phyloP scores from a whole-genome alignment of 1,284 basidiomycete genomes.

The Leccinum fallax region DNA sequence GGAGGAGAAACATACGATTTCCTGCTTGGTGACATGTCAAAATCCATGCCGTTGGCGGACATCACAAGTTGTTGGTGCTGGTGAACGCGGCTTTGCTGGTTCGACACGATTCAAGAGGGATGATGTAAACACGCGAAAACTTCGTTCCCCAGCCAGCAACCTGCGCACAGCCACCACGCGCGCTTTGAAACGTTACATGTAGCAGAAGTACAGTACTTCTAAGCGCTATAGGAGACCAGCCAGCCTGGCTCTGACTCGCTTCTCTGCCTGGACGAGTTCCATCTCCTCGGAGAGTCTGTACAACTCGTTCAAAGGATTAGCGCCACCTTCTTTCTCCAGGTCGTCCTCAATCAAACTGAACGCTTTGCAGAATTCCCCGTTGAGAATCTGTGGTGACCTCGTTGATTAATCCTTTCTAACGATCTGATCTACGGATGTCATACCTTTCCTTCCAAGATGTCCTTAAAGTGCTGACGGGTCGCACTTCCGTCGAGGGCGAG shows the following conservation, averaged over 20 bases:
- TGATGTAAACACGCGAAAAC: constrained; percentile 37
- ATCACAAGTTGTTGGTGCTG: constrained; percentile 26
- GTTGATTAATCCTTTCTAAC: not conserved
- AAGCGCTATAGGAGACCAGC: constrained; percentile 38
- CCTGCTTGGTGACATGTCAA: constrained; percentile 62
- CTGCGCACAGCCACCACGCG: constrained; percentile 33
- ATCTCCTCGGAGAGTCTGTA: constrained; percentile 54
- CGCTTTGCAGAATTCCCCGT: constrained; percentile 59
- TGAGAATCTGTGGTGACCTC: constrained; percentile 46
- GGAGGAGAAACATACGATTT: constrained; percentile 56
- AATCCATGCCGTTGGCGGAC: constrained; percentile 56
- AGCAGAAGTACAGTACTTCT: not conserved
- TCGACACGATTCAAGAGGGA: constrained; percentile 14
- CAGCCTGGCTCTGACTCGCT: constrained; percentile 54
- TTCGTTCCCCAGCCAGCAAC: constrained; percentile 25
- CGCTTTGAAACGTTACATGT: not conserved
- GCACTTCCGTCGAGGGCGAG: constrained; percentile 54
- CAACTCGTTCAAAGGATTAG: constrained; percentile 57
- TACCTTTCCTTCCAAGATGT: constrained; percentile 61
- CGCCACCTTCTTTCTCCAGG: constrained; percentile 58
- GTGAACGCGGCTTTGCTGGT: constrained; percentile 5
- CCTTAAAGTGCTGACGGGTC: constrained; percentile 54
- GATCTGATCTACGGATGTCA: constrained; percentile 4
- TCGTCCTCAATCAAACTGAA: constrained; percentile 59
- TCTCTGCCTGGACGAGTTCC: constrained; percentile 61